Conservation (phyloP, 169 alveolate species). For the Plasmodium relictum region DNA sequence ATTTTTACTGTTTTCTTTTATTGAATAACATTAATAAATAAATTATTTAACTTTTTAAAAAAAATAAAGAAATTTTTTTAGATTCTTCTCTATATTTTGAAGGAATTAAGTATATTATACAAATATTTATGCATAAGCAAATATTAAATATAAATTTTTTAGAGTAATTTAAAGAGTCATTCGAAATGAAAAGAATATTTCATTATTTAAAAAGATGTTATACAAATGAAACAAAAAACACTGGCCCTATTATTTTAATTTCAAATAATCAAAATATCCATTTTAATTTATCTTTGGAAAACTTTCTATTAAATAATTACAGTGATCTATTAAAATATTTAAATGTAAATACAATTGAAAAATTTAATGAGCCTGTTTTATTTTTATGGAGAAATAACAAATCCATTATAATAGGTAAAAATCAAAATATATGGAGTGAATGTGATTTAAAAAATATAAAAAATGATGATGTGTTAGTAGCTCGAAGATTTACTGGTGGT, state of each 20-base stretch:
- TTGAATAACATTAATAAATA: no score
- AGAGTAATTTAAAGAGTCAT: not conserved
- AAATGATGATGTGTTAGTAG: constrained; percentile 88
- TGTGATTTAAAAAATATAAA: constrained; percentile 91
- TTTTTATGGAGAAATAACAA: constrained; percentile 94
- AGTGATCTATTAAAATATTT: constrained; percentile 51
- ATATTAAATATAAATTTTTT: no score
- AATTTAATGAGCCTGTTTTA: constrained; percentile 86
- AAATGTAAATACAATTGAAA: constrained; percentile 63
- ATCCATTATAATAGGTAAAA: constrained; percentile 94
- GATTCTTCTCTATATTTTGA: no score
- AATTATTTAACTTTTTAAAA: no score
- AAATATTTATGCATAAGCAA: no score
- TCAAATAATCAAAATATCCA: constrained; percentile 82
- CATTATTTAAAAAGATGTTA: constrained; percentile 29
- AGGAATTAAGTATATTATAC: no score
- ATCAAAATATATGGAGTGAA: constrained; percentile 96
- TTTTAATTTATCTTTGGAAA: constrained; percentile 84
- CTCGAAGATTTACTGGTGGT: constrained; percentile 96
- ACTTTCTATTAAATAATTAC: constrained; percentile 78
- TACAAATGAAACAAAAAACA: not conserved
- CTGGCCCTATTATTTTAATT: constrained; percentile 65
- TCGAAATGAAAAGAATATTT: constrained; percentile 2
- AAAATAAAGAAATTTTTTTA: no score
- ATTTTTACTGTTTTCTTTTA: no score